Evolutionary conservation across 2,329 filamentous ascomycete species (phyloP).

Genomic region (Esteya vermicola): DNA sequence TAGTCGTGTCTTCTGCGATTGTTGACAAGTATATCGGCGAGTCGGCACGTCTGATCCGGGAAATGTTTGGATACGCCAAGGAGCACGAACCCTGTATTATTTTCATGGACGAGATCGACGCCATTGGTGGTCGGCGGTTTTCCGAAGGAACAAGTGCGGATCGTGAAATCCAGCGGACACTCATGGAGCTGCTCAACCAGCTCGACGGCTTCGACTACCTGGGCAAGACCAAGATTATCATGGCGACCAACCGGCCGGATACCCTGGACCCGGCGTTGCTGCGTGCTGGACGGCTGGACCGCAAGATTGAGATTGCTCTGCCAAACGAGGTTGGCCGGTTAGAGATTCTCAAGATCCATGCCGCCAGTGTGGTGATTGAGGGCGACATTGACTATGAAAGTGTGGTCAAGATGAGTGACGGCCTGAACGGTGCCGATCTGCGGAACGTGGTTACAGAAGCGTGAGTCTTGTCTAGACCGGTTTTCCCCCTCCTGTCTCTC

Average conservation of each 20-base stretch:
- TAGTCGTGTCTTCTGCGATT: slow-evolving; percentile 95
- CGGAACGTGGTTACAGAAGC: slow-evolving; percentile 97
- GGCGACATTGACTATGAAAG: slow-evolving; percentile 98
- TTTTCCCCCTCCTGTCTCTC: too few species aligned
- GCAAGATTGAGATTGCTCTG: slow-evolving; percentile 95
- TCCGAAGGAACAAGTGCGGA: slow-evolving; percentile 96
- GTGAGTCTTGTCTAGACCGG: too few species aligned
- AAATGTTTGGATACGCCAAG: slow-evolving; percentile 99
- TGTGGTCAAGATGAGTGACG: slow-evolving; percentile 99
- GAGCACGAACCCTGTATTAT: slow-evolving; percentile 99
- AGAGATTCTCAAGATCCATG: slow-evolving; percentile 97
- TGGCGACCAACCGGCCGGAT: slow-evolving; percentile 96
- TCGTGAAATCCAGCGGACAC: slow-evolving; percentile 91
- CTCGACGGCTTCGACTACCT: slow-evolving; percentile 98
- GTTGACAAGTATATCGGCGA: slow-evolving; percentile 99
- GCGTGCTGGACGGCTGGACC: slow-evolving; percentile 81
- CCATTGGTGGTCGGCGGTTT: slow-evolving; percentile 91
- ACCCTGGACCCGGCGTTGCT: slow-evolving; percentile 88
- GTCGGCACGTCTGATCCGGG: slow-evolving; percentile 88
- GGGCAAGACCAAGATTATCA: slow-evolving; percentile 99
- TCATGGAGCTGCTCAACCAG: slow-evolving; percentile 98
- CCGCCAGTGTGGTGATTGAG: slow-evolving; percentile 70
- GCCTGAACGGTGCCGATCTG: slow-evolving; percentile 92
- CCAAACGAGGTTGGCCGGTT: slow-evolving; percentile 93
- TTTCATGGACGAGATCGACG: slow-evolving; percentile 99